Percentiles rank a stretch among this genome's conserved stretches.
Evolutionary conservation across 441 rosid genomes (phyloP).

Genomic region (Mallotus japonicus): DNA sequence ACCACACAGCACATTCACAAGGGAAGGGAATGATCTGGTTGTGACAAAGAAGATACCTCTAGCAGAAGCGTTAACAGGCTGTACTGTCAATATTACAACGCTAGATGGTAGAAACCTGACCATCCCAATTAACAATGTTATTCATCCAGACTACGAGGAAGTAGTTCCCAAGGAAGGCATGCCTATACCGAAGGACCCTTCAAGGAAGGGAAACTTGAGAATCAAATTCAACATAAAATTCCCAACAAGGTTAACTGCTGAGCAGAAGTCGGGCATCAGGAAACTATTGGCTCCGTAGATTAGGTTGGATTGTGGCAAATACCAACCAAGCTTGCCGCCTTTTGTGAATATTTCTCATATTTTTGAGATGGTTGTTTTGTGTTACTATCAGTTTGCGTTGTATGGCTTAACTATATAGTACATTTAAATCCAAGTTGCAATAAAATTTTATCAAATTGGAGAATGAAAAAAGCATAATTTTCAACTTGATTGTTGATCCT

Average conservation of each 20-base stretch:
- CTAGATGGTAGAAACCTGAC: conserved; percentile 68
- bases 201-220: conserved; percentile 75
- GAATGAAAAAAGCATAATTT: background rate
- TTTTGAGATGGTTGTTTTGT: conserved; percentile 12
- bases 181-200: conserved; percentile 84
- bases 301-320: background rate
- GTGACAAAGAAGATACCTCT: conserved; percentile 64
- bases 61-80: conserved; percentile 83
- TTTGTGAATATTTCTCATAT: conserved; percentile 11
- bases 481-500: background rate
- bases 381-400: background rate
- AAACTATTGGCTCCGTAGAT: conserved; percentile 43
- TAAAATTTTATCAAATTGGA: background rate
- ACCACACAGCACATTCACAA: conserved; percentile 68
- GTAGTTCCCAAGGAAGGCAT: conserved; percentile 83
- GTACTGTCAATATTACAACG: conserved; percentile 53
- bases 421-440: background rate
- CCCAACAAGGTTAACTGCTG: conserved; percentile 67
- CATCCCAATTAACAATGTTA: conserved; percentile 62
- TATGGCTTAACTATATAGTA: background rate
- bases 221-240: conserved; percentile 69
- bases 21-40: conserved; percentile 82
- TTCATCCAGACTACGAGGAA: conserved; percentile 72
- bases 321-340: background rate
- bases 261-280: conserved; percentile 72